A percentile compares a stretch with the other conserved stretches of the same genome.
phyloP scores from a whole-genome alignment of 352 stramenopile genomes.

The Globisporangium nodosum region DNA sequence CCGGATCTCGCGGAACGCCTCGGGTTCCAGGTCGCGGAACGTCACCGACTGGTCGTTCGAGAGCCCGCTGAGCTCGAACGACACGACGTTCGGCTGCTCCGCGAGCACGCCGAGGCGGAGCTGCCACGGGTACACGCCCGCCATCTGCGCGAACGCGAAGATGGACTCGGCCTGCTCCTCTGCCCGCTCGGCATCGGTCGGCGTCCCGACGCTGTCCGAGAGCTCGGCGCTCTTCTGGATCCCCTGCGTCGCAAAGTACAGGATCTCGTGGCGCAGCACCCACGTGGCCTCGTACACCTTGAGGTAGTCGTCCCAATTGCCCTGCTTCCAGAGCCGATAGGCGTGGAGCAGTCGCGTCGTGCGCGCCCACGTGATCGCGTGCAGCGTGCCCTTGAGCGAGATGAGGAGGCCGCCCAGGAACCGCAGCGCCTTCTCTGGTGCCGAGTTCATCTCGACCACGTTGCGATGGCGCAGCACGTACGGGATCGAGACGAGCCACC shows the following conservation, averaged over 20 bases:
- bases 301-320: slow-evolving; percentile 83
- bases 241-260: slow-evolving; percentile 80
- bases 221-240: slow-evolving; percentile 45
- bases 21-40: slow-evolving; percentile 82
- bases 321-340: slow-evolving; percentile 69
- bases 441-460: slow-evolving; percentile 46
- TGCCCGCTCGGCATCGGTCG: slow-evolving; percentile 3
- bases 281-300: slow-evolving; percentile 83
- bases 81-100: slow-evolving; percentile 47
- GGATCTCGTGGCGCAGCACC: slow-evolving; percentile 75
- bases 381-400: slow-evolving; percentile 56
- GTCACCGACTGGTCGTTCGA: slow-evolving; percentile 57
- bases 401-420: slow-evolving; percentile 65
- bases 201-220: neutral
- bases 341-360: slow-evolving; percentile 57
- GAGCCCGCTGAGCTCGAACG: slow-evolving; percentile 66
- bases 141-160: slow-evolving; percentile 65
- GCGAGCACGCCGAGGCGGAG: slow-evolving; percentile 37
- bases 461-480: slow-evolving; percentile 61
- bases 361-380: slow-evolving; percentile 62
- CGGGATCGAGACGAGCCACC: slow-evolving; percentile 58
- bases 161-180: slow-evolving; percentile 29
- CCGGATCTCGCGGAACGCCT: slow-evolving; percentile 78
- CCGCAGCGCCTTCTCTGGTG: slow-evolving; percentile 50
- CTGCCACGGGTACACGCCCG: slow-evolving; percentile 64